These are phyloP conservation scores for Verticillium zaregamsianum DNA, from an alignment of 2,329 filamentous ascomycete species.

Conservation along the genomic window DNA sequence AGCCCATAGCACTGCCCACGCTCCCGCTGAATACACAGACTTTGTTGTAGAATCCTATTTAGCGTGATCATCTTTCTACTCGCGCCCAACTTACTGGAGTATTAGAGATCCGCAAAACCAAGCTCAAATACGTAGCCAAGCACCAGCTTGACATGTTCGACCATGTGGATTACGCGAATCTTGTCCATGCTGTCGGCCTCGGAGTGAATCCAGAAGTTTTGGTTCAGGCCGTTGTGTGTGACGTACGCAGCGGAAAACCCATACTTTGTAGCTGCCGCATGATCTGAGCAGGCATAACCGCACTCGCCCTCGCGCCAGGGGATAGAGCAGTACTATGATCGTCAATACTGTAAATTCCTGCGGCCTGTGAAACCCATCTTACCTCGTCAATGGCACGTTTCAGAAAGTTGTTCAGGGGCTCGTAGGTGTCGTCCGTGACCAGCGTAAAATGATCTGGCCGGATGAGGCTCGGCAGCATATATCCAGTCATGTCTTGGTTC, in stretches of 20 bases:
- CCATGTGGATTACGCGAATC: neutral
- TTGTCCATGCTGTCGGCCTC: neutral
- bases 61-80: too few species aligned
- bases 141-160: conserved; percentile 1
- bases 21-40: neutral
- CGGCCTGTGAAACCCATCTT: neutral
- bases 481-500: conserved; percentile 47
- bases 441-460: neutral
- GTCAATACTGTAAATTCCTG: neutral
- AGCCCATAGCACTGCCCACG: too few species aligned
- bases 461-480: neutral
- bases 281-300: conserved; percentile 40
- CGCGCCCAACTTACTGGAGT: too few species aligned
- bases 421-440: neutral
- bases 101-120: neutral
- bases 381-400: neutral
- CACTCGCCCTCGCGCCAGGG: conserved; percentile 17
- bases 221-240: neutral
- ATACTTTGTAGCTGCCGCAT: conserved; percentile 20
- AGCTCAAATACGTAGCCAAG: neutral
- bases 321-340: neutral
- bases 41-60: too few species aligned
- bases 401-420: neutral
- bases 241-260: conserved; percentile 18
- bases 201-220: neutral